These are phyloP conservation scores for Linum tenue DNA, from an alignment of 345 rosid genomes.

Conservation along the genomic window DNA sequence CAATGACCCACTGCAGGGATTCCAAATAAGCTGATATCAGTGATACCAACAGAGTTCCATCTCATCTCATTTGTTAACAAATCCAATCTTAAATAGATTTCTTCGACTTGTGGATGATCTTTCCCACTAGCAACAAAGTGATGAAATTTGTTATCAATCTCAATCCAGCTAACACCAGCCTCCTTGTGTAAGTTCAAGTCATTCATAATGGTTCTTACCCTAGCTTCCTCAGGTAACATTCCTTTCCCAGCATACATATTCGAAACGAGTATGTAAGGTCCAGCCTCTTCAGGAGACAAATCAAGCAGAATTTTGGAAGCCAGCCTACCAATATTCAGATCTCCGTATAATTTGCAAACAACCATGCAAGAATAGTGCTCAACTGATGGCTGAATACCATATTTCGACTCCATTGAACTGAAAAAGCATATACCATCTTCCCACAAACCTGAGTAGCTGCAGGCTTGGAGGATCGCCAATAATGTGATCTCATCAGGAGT, in stretches of 20 bases:
- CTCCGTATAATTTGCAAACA: conserved; percentile 17
- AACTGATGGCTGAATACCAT: conserved; percentile 15
- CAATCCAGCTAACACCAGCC: conserved; percentile 32
- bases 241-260: conserved; percentile 22
- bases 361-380: conserved; percentile 29
- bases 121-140: conserved; percentile 21
- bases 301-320: conserved; percentile 24
- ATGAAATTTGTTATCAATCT: conserved; percentile 25
- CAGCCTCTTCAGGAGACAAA: conserved; percentile 25
- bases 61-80: not conserved
- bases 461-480: conserved; percentile 27
- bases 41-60: not conserved
- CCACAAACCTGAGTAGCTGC: conserved; percentile 23
- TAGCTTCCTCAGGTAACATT: conserved; percentile 20
- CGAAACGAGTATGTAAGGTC: conserved; percentile 25
- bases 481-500: conserved; percentile 21
- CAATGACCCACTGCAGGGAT: not conserved
- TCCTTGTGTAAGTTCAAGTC: conserved; percentile 22
- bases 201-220: conserved; percentile 23
- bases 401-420: conserved; percentile 19
- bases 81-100: not conserved
- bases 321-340: conserved; percentile 15
- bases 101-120: conserved; percentile 11
- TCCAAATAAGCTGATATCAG: not conserved
- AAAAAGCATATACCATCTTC: conserved; percentile 20